Evolutionary conservation across 2,329 filamentous ascomycete genomes (phyloP), one percentile per base, ranked within the genome.

Genomic region (Triangularia verruculosa): DNA sequence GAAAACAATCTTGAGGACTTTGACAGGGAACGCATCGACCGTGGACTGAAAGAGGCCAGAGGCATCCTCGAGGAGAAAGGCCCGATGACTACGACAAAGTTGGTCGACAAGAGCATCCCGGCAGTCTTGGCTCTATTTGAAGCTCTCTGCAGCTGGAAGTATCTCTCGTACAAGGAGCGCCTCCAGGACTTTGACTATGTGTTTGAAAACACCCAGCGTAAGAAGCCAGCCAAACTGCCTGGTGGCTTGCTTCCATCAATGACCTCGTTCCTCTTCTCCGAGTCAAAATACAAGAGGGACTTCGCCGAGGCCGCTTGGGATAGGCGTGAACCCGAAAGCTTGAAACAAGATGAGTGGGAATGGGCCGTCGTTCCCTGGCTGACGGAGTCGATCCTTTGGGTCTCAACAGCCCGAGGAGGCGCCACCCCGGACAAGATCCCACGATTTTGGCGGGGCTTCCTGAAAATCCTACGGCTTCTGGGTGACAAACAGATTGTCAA

Each of bases 61-160:
- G 74, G 77, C 11, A 76, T 83, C 2, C 75, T 83, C 53, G 77
- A 80, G 43, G 73, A 77, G 8, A 79, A 82, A 22, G 77, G 77
- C 1, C 72, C 73, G 2, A 84, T 84, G 73, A 79, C 78, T 55
- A 80, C 81, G 47, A 71, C 76, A 0, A 78, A 79, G 59, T 76
- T 85, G 39, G 80, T 79, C 12, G 77, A 78, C 20, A 74, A 82
- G 6, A 77, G 84, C 27, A 78, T 83, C 1, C 79, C 85, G 27
- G 86, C 91, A 6, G 84, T 96, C 58, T 85, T 95, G 64, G 89
- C 92, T 11, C 85, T 98, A 28, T 97, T 96, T 71, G 94, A 98
- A 74, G 89, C 90, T 0, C 79, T 98, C 59, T 96, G 93, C 74
- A 96, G 90, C 74, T 86, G 93, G 68, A 83, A 89, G 0, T 92